Evolutionary conservation across 1,284 basidiomycete species (phyloP), one percentile per base, ranked within the genome.

Genomic region (Porogramme epimiltina): DNA sequence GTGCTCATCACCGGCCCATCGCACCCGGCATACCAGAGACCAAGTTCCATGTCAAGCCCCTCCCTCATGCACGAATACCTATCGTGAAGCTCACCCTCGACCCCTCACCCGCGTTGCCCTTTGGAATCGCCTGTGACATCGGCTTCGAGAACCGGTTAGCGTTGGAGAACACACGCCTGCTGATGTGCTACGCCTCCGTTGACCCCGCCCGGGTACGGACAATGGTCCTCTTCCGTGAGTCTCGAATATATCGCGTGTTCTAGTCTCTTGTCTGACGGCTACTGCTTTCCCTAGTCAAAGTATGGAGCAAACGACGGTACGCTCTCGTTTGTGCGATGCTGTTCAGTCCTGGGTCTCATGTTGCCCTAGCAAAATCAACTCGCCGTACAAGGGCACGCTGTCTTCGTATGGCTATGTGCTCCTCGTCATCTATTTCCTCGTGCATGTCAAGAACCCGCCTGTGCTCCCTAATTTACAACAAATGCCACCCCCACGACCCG

Each of bases 331-430:
- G 52, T 47, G 28, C 13, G 8, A 6, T 20, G 49, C 4, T 11
- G 18, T 22, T n/a, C 42, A 23, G 37, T 50, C 23, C n/a, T n/a
- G n/a, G n/a, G n/a, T 41, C 43, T 48, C 34, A 47, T 44, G 4
- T 20, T 20, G 31, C 8, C 22, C 22, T 62, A 92, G 92, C 73
- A 95, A 97, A 83, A 97, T 99, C 73, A 98, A 99, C 71, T 97
- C 94, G 52, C 95, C 96, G 18, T 99, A 98, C 73, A 88, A 92
- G 64, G 96, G 96, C 54, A 98, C 96, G 1, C 77, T 99, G 42
- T 96, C 93, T 41, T 98, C 95, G 45, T 99, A 99, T 71, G 96
- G 96, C 54, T 98, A 97, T 75, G 96, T 97, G 62, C 82, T 99
- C 52, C 87, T 98, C 71, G 95, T 98, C 66, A 92, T 99, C 62